phyloP scores from a whole-genome alignment of 73 alveolate species.

The Tetrahymena elliotti region DNA sequence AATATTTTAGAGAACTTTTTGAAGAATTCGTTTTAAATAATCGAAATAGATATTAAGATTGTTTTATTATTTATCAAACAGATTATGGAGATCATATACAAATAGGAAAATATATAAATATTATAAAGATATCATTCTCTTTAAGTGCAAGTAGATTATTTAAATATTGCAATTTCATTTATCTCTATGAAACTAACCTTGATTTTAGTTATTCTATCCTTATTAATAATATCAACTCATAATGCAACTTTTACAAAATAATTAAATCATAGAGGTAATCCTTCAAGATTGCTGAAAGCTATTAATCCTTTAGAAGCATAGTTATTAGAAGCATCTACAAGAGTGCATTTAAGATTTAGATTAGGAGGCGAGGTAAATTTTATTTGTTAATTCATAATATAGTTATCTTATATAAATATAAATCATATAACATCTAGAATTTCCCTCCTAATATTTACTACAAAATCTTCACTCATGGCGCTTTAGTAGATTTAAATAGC shows the following conservation, averaged over 20 bases:
- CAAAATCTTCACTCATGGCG: slow-evolving; percentile 81
- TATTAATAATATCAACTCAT: no score
- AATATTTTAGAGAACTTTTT: no score
- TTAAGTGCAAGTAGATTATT: slow-evolving; percentile 52
- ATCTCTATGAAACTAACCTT: no score
- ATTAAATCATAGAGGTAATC: slow-evolving; percentile 62
- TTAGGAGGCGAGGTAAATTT: slow-evolving; percentile 68
- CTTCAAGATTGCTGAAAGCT: slow-evolving; percentile 65
- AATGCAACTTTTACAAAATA: neutral
- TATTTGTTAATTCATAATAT: neutral
- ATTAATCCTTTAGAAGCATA: slow-evolving; percentile 75
- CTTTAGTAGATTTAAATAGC: slow-evolving; percentile 67
- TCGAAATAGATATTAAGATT: no score
- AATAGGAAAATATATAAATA: slow-evolving; percentile 71
- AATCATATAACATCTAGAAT: slow-evolving; percentile 19
- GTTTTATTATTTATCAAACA: neutral
- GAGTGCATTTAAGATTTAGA: slow-evolving; percentile 78
- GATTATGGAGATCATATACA: slow-evolving; percentile 76
- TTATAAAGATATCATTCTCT: slow-evolving; percentile 74
- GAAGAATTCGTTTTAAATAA: no score
- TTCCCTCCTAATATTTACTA: slow-evolving; percentile 87
- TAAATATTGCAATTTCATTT: neutral
- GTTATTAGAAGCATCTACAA: slow-evolving; percentile 69
- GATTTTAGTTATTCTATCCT: neutral
- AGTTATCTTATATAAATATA: neutral